Evolutionary conservation across 2,329 filamentous ascomycete species (phyloP).

Genomic region (Colletotrichum salicis): DNA sequence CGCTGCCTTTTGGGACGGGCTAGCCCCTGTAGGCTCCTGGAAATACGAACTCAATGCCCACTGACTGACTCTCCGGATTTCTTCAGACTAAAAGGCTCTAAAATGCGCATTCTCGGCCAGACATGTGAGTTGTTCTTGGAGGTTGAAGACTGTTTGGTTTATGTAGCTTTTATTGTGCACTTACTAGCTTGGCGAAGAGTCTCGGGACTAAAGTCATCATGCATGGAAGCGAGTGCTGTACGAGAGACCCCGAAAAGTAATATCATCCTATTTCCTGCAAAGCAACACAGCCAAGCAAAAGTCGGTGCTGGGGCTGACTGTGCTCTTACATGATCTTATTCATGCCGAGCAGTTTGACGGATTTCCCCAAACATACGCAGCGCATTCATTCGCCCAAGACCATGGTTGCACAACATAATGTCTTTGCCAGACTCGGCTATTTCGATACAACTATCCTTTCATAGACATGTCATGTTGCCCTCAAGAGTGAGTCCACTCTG

Average conservation of each 20-base stretch:
- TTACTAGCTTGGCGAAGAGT: neutral
- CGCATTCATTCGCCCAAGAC: neutral
- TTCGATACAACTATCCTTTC: constrained; percentile 15
- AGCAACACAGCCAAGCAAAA: constrained; percentile 9
- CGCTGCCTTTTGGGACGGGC: constrained; percentile 14
- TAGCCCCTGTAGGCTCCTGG: constrained; percentile 12
- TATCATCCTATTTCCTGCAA: neutral
- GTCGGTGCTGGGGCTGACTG: constrained; percentile 24
- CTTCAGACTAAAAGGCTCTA: constrained; percentile 1
- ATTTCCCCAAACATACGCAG: constrained; percentile 9
- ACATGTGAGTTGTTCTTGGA: neutral
- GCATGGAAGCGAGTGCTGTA: neutral
- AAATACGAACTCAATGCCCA: constrained; percentile 26
- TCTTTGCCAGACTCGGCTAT: constrained; percentile 20
- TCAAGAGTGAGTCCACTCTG: constrained; percentile 87
- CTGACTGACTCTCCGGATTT: neutral
- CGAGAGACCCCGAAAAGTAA: constrained; percentile 15
- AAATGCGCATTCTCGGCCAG: neutral
- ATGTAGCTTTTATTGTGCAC: neutral
- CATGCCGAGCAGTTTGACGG: constrained; percentile 1
- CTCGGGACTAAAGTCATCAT: neutral
- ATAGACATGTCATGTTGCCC: too few species aligned
- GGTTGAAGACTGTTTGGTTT: too few species aligned
- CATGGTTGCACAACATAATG: constrained; percentile 17
- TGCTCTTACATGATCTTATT: constrained; percentile 15